Conservation (phyloP, 768 basidiomycete genomes). For the Suillus occidentalis region DNA sequence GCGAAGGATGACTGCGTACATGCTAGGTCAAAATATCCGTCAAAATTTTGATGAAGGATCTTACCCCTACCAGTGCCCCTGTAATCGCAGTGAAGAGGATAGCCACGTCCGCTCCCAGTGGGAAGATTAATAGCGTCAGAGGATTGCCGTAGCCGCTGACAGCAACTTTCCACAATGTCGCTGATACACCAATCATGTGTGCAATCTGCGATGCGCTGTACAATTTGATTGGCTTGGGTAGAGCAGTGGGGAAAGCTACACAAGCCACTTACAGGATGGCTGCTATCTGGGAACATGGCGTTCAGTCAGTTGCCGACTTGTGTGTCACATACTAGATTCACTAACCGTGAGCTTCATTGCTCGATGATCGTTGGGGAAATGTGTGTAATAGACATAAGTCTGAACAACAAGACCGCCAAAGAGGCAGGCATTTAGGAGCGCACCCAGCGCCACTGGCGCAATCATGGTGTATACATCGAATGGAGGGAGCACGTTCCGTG, state of each 20-base stretch:
- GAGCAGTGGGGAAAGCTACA: background rate
- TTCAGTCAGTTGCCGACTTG: background rate
- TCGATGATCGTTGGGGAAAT: slow-evolving; percentile 11
- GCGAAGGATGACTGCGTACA: background rate
- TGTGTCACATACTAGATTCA: background rate
- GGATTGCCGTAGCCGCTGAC: background rate
- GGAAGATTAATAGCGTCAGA: background rate
- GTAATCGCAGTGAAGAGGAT: slow-evolving; percentile 3
- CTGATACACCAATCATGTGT: background rate
- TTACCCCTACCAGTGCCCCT: background rate
- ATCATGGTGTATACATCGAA: slow-evolving; percentile 7
- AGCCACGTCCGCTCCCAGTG: background rate
- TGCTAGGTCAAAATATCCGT: background rate
- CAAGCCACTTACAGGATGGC: slow-evolving; percentile 3
- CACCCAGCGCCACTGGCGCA: slow-evolving; percentile 17
- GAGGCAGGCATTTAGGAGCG: slow-evolving; percentile 11
- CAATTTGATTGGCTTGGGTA: background rate
- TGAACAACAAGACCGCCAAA: slow-evolving; percentile 16
- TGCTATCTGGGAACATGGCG: background rate
- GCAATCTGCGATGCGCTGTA: background rate
- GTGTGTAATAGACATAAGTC: slow-evolving; percentile 15
- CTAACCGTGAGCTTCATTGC: slow-evolving; percentile 9
- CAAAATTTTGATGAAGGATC: background rate
- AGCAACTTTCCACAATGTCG: background rate
- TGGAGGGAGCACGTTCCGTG: background rate